These are phyloP conservation scores for Begonia peltatifolia DNA, from an alignment of 306 rosid species.

Conservation along the genomic window DNA sequence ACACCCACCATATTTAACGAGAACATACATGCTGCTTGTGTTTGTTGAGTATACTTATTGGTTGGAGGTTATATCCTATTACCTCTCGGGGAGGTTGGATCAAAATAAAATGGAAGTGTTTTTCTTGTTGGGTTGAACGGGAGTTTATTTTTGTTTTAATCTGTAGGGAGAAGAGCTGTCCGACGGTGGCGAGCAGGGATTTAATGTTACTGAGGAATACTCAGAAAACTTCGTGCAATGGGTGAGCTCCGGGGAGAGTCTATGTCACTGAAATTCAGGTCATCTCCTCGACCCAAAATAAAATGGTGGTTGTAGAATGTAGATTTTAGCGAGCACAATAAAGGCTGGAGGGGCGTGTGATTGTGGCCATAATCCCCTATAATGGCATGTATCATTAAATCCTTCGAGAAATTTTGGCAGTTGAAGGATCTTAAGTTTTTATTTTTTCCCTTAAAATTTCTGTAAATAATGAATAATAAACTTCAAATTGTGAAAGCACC, in stretches of 20 bases:
- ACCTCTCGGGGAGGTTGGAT: background rate
- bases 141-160: background rate
- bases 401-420: slow-evolving; percentile 4
- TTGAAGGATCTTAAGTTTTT: no score
- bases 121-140: no score
- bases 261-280: slow-evolving; percentile 47
- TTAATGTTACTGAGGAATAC: slow-evolving; percentile 52
- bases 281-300: no score
- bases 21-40: no score
- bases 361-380: background rate
- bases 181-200: slow-evolving; percentile 12
- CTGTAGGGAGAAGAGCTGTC: slow-evolving; percentile 43
- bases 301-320: background rate
- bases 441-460: no score
- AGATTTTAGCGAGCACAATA: background rate
- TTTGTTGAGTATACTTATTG: no score
- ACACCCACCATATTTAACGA: no score
- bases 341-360: background rate
- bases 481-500: no score
- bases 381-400: slow-evolving; percentile 20
- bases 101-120: no score
- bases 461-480: no score
- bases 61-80: background rate
- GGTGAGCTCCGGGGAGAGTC: slow-evolving; percentile 76
- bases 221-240: slow-evolving; percentile 72